Base-by-base conservation (phyloP, 2,329 filamentous ascomycete species). In the Arthroderma uncinatum region DNA sequence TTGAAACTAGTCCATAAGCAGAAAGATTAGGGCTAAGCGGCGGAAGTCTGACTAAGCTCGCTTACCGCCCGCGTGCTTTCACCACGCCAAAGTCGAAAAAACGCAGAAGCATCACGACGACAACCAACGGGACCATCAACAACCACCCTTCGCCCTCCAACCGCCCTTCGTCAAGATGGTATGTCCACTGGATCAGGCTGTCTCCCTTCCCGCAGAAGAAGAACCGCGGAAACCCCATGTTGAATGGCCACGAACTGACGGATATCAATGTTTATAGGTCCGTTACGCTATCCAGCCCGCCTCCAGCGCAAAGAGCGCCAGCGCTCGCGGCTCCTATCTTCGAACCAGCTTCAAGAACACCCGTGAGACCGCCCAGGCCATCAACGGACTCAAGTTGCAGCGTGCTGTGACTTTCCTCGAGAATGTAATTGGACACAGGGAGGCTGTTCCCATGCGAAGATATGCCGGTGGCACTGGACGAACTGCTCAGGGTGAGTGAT, bases 281-380 rank as follows among this genome's bases (percentile, higher is more conserved):
- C 89, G 91, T 79, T 96, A 96, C 90, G 89, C 89, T 79, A 87
- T 87, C 75, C 88, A 85, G 74, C 83, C 90, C 76, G 92, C 94
- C 76, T 81, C 86, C 71, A 79, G 85, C 77, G 82, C 85, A 70
- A 96, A 95, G 84, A 95, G 89, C 80, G 93, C 93, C 78, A 89
- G 92, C 82, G 87, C 92, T 75, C 91, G 93, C 79, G 93, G 94
- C 79, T 90, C 91, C 76, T 98, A 97, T 84, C 88, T 98, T 72
- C 90, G 93, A 76, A 92, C 97, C 71, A 95, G 89, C 70, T 98
- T 96, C 89, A 98, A 98, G 87, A 98, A 98, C 86, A 98, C 93
- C 76, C 90, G 93, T 74, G 94, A 98, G 83, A 96, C 92, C 68
- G 93, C 94, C 66, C 93, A 97, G 83, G 91, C 91, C 72, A 95